Evolutionary conservation across 352 stramenopile species (phyloP), one percentile per base, ranked within the genome.

Genomic region (Globisporangium apiculatum): DNA sequence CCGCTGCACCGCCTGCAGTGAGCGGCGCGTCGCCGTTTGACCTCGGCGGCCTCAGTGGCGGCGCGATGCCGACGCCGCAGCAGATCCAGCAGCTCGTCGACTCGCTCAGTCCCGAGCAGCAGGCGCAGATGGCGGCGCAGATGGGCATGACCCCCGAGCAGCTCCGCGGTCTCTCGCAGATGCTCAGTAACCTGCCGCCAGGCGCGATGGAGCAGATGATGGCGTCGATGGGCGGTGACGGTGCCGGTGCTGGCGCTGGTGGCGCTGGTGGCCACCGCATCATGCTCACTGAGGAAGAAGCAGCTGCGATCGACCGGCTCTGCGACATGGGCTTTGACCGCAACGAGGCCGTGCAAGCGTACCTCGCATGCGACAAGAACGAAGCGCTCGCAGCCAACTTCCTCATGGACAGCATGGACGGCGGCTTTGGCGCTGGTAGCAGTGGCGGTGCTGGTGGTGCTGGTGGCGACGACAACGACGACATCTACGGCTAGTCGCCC

Each of bases 291-390:
- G 80, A 94, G 56, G 83, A 94, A 47, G 82, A 94, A 66, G 77
- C 81, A 0, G 82, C 79, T 3, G 82, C 82, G 3, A 82, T 94
- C 40, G 76, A 91, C 55, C 73, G 77, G 17, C 70, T 96, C 7
- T 88, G 74, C 50, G 83, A 90, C 43, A 87, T 97, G 69, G 87
- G 89, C 17, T 97, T 97, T 63, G 79, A 94, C 51, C 87, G 85
- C 65, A 76, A 92, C 37, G 91, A 98, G 66, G 95, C 92, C 17
- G 89, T 97, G 58, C 96, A 99, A 77, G 97, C 97, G 51, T 99
- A 99, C 84, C 76, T 99, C 63, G 95, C 96, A 42, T 99, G 97
- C 68, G 97, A 99, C 85, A 99, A 99, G 86, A 99, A 99, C 75
- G 95, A 99, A 75, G 96, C 93, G 51, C 81, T 99, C 66, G 97